These are phyloP conservation scores for Marasmius sp. DNA, from an alignment of 1,284 basidiomycete species.

Conservation along the genomic window DNA sequence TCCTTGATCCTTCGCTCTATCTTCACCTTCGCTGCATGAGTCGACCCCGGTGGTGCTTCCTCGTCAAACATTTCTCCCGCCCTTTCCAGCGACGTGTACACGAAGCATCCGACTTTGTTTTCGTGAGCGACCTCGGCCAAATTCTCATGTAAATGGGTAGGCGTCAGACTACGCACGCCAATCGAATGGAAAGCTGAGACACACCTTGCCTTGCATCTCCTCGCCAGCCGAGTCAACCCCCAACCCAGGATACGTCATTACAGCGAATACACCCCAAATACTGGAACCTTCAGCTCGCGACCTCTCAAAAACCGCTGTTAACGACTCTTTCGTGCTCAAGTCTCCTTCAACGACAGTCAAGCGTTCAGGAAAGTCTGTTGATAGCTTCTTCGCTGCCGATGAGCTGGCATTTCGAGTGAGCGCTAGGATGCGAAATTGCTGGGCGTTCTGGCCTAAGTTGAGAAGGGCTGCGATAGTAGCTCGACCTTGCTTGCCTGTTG, in stretches of 20 bases:
- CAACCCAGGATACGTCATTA: slow-evolving; percentile 40
- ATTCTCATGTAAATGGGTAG: neutral
- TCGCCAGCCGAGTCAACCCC: slow-evolving; percentile 37
- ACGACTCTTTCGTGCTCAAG: slow-evolving; percentile 27
- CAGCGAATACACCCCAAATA: slow-evolving; percentile 39
- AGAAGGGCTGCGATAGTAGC: neutral
- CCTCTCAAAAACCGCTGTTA: slow-evolving; percentile 34
- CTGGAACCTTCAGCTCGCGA: slow-evolving; percentile 14
- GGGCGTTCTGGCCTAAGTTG: neutral
- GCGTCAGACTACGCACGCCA: slow-evolving; percentile 5
- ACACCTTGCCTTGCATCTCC: slow-evolving; percentile 41
- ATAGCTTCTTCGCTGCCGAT: slow-evolving; percentile 26
- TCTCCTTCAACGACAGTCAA: slow-evolving; percentile 25
- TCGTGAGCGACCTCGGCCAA: slow-evolving; percentile 33
- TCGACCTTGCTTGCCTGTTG: slow-evolving; percentile 10
- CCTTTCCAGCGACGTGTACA: slow-evolving; percentile 38
- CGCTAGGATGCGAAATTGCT: slow-evolving; percentile 34
- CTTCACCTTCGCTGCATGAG: slow-evolving; percentile 32
- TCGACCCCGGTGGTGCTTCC: slow-evolving; percentile 21
- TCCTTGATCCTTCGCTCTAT: slow-evolving; percentile 38
- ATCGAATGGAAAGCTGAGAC: slow-evolving; percentile 7
- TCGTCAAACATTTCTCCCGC: slow-evolving; percentile 35
- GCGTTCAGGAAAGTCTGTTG: slow-evolving; percentile 22
- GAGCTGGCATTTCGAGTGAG: slow-evolving; percentile 37
- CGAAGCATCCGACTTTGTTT: slow-evolving; percentile 30